Evolutionary conservation across 495 filamentous ascomycete species (phyloP).

Genomic region (Sporormia fimetaria): DNA sequence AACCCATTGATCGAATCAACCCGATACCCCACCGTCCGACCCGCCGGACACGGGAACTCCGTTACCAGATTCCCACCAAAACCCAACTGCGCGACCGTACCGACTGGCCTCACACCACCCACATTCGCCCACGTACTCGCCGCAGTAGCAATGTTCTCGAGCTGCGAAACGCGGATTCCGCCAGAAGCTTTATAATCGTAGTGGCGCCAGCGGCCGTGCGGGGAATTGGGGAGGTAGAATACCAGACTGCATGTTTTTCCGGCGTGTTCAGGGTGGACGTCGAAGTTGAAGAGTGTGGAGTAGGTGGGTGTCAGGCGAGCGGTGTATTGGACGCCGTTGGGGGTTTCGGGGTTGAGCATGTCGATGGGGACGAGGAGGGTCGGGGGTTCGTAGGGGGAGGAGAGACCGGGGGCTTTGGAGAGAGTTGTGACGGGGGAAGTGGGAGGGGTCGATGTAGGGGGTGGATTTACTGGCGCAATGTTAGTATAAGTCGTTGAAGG

Average conservation of each 20-base stretch:
- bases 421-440: not conserved
- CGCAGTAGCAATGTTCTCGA: constrained; percentile 19
- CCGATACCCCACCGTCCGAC: constrained; percentile 10
- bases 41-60: constrained; percentile 9
- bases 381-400: constrained; percentile 3
- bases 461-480: not conserved
- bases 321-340: constrained; percentile 26
- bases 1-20: constrained; percentile 8
- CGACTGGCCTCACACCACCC: not conserved
- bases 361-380: constrained; percentile 30
- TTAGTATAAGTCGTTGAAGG: not conserved
- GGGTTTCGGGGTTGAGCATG: constrained; percentile 16
- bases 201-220: constrained; percentile 18
- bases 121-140: constrained; percentile 22
- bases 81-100: not conserved
- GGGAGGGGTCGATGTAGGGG: not conserved
- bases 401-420: not conserved
- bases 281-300: constrained; percentile 31
- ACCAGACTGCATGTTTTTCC: constrained; percentile 30
- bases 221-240: constrained; percentile 27
- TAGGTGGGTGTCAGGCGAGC: constrained; percentile 16
- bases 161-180: constrained; percentile 24
- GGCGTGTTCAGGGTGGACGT: constrained; percentile 22
- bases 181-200: constrained; percentile 21
- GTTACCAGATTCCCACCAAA: constrained; percentile 3